Percentiles rank a stretch among this genome's conserved stretches.
These are phyloP conservation scores for Auriculariales sp. DNA, from an alignment of 768 basidiomycete species.

Conservation along the genomic window DNA sequence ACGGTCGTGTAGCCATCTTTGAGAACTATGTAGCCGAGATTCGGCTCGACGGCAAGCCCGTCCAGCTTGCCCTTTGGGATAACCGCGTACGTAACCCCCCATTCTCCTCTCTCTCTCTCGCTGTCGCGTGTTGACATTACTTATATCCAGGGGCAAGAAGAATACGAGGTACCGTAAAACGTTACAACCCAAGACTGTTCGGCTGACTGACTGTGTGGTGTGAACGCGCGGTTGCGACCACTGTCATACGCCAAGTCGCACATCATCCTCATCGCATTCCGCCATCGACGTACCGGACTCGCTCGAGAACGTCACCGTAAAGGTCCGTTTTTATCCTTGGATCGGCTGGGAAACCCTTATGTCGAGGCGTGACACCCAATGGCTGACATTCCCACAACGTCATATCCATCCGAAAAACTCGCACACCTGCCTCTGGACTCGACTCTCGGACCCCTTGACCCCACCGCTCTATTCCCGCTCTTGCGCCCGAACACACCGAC, in stretches of 20 bases:
- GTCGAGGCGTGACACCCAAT: too few relatives aligned
- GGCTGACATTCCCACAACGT: too few relatives aligned
- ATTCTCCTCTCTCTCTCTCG: background rate
- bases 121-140: conserved; percentile 16
- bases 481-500: too few relatives aligned
- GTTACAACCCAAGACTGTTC: too few relatives aligned
- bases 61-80: conserved; percentile 96
- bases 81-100: conserved; percentile 72
- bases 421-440: too few relatives aligned
- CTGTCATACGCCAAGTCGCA: conserved; percentile 98
- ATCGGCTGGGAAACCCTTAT: too few relatives aligned
- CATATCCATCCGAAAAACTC: too few relatives aligned
- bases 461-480: too few relatives aligned
- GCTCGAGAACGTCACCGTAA: conserved; percentile 85
- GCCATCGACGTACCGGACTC: conserved; percentile 94
- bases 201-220: background rate
- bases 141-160: conserved; percentile 98
- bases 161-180: conserved; percentile 82
- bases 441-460: too few relatives aligned
- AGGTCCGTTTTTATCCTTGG: conserved; percentile 48
- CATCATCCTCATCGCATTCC: conserved; percentile 95
- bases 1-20: conserved; percentile 57
- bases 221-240: conserved; percentile 64
- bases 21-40: conserved; percentile 99
- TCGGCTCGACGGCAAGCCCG: conserved; percentile 90